These are phyloP conservation scores for Trichomonas gallinae DNA, from an alignment of 208 protist genomes.

Conservation along the genomic window DNA sequence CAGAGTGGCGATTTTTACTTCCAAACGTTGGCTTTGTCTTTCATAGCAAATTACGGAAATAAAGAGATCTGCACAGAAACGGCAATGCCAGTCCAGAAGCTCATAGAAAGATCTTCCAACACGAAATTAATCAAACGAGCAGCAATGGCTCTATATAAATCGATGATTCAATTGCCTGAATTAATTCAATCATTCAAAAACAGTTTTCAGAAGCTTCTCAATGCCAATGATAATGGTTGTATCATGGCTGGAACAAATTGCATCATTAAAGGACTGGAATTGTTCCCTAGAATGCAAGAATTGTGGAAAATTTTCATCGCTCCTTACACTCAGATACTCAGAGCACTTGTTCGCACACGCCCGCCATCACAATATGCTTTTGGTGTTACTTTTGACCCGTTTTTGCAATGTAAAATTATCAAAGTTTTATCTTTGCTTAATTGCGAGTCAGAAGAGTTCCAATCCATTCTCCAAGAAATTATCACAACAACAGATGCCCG, in stretches of 20 bases:
- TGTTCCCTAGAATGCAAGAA: background rate
- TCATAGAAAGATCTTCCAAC: background rate
- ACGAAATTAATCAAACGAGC: background rate
- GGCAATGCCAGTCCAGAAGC: background rate
- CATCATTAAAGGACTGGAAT: background rate
- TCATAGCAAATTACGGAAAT: background rate
- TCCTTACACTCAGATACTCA: background rate
- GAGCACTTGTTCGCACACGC: background rate
- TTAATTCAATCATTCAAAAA: background rate
- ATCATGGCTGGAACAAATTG: background rate
- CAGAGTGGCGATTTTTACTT: background rate
- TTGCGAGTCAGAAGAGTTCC: background rate
- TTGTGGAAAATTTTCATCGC: background rate
- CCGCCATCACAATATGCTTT: background rate
- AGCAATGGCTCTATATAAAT: background rate
- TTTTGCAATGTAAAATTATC: background rate
- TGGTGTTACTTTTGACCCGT: background rate
- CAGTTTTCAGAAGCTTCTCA: background rate
- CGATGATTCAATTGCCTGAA: background rate
- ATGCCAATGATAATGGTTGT: background rate
- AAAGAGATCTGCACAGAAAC: background rate
- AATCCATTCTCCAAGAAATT: background rate
- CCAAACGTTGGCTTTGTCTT: background rate
- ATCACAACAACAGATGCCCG: background rate
- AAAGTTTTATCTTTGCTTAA: background rate